Evolutionary conservation across 2,329 filamentous ascomycete genomes (phyloP), one percentile per base, ranked within the genome.

Genomic region (Stemphylium beticola): DNA sequence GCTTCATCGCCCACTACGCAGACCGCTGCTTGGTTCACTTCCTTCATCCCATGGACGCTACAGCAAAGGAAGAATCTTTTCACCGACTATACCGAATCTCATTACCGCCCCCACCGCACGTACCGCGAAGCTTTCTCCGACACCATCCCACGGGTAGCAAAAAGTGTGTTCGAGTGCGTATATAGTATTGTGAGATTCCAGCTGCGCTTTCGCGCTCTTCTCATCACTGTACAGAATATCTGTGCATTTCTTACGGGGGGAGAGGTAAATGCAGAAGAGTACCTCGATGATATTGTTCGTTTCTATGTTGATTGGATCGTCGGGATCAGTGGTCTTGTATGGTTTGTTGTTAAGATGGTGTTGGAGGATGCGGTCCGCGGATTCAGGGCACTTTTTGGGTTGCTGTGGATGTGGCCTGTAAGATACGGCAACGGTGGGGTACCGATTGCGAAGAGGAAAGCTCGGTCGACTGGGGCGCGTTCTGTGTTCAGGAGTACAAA

Each of bases 251-350:
- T 42, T 4, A 34, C 15, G 11, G 38, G 38, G 0, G 2, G 33
- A 3, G 20, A 34, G 2, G 12, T 26, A 8, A 11, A 42, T 9
- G 14, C 26, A 14, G 1, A 31, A 7, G 31, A 4, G 3, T 49
- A 42, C 8, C 17, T 39, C 8, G 24, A 9, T 18, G 17, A 40
- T 7, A 20, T 31, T 4, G 2, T 38, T 15, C 22, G 33, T 6
- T 52, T 52, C n/a, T 52, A 52, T 1, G 17, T 20, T n/a, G 26
- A 45, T 11, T 52, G 49, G 49, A 12, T 43, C 5, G n/a, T 24
- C 2, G 26, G 33, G 0, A 4, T 46, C 3, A 18, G 33, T 12
- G n/a, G 26, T 4, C 2, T 52, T 11, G 2, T 37, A 2, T 45
- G 33, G 34, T 20, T 14, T 2, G 2, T 18, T 7, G 2, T 15